A percentile compares a stretch with the other conserved stretches of the same genome.
Evolutionary conservation across 1,284 basidiomycete genomes (phyloP).

Genomic region (Cryptococcus hybrid): DNA sequence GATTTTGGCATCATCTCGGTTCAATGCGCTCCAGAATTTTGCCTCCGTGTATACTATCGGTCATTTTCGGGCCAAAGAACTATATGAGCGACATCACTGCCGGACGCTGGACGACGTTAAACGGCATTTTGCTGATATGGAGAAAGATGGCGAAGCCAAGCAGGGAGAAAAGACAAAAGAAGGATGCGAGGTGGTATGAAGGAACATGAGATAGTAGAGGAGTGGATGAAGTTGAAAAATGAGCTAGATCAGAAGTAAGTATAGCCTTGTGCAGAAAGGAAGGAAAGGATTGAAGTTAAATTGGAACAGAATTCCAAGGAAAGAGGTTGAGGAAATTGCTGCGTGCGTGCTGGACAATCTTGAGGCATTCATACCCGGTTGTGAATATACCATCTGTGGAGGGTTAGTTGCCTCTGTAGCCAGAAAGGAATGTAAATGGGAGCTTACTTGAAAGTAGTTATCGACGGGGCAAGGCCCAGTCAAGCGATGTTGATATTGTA

Average conservation of each 20-base stretch:
- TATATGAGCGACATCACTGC: slow-evolving; percentile 42
- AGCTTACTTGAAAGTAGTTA: slow-evolving; percentile 21
- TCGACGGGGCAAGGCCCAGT: slow-evolving; percentile 45
- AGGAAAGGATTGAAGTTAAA: neutral
- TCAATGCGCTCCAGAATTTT: slow-evolving; percentile 34
- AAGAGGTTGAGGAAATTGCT: slow-evolving; percentile 46
- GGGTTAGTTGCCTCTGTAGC: slow-evolving; percentile 24
- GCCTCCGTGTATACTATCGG: slow-evolving; percentile 47
- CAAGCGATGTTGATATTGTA: slow-evolving; percentile 48
- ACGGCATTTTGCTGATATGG: slow-evolving; percentile 30
- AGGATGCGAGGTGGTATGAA: slow-evolving; percentile 43
- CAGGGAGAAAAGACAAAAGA: slow-evolving; percentile 30
- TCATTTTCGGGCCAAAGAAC: slow-evolving; percentile 35
- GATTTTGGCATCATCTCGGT: slow-evolving; percentile 35
- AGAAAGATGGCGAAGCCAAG: slow-evolving; percentile 25
- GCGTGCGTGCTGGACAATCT: slow-evolving; percentile 39
- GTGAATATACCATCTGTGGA: slow-evolving; percentile 42
- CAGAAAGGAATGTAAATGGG: too few relatives aligned
- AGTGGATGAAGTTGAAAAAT: slow-evolving; percentile 42
- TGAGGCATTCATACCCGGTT: slow-evolving; percentile 36
- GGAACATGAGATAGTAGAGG: slow-evolving; percentile 43
- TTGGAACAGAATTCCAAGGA: slow-evolving; percentile 34
- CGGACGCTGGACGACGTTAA: slow-evolving; percentile 41
- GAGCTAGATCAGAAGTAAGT: slow-evolving; percentile 43
- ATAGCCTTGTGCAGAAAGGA: neutral